Evolutionary conservation across 768 basidiomycete species (phyloP).

Genomic region (Tulasnella sp.): DNA sequence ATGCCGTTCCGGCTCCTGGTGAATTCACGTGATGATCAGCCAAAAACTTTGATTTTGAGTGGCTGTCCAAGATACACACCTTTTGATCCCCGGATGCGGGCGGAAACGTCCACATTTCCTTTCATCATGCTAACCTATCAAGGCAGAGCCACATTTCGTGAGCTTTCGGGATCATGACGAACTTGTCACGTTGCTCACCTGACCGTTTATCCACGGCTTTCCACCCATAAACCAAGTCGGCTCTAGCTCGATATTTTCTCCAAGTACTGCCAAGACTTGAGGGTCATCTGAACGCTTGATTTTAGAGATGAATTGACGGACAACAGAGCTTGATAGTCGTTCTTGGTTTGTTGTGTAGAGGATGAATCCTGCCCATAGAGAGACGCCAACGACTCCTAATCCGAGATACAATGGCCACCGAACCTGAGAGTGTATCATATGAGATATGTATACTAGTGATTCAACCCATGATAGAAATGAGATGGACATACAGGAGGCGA

Average conservation of each 20-base stretch:
- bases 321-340: conserved; percentile 17
- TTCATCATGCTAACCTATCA: conserved; percentile 11
- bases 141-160: neutral
- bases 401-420: conserved; percentile 12
- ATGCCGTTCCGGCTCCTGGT: conserved; percentile 19
- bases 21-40: too few species aligned
- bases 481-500: conserved; percentile 11
- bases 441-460: neutral
- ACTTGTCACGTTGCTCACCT: conserved; percentile 1
- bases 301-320: conserved; percentile 14
- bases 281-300: conserved; percentile 8
- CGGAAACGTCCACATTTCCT: conserved; percentile 11
- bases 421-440: too few species aligned
- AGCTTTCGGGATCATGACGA: neutral
- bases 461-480: neutral
- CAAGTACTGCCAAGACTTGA: conserved; percentile 8
- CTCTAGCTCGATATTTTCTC: conserved; percentile 12
- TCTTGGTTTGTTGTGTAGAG: conserved; percentile 18
- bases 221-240: conserved; percentile 16
- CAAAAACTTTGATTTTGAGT: neutral
- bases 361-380: conserved; percentile 17
- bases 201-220: conserved; percentile 16
- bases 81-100: conserved; percentile 16
- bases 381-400: conserved; percentile 13
- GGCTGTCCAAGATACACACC: neutral